Conservation (phyloP, 768 basidiomycete species). For the Hericium coralloides region DNA sequence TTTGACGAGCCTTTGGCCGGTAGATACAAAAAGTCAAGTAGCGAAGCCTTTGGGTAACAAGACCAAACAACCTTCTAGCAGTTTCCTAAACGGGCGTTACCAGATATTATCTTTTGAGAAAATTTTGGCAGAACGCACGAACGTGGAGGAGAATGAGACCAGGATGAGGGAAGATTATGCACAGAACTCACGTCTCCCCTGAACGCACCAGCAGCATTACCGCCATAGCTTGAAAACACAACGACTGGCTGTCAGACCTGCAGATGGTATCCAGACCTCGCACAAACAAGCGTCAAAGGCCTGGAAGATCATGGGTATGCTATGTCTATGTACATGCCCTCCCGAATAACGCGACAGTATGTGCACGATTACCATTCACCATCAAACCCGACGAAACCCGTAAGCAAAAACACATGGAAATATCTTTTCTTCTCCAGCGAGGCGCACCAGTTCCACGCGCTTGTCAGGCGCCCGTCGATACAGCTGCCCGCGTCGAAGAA, state of each 20-base stretch:
- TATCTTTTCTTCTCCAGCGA: constrained; percentile 79
- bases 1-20: background rate
- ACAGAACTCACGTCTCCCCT: too few species aligned
- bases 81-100: background rate
- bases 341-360: background rate
- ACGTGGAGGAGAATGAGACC: background rate
- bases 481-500: constrained; percentile 83
- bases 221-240: too few species aligned
- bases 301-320: background rate
- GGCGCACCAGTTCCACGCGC: constrained; percentile 91
- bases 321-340: background rate
- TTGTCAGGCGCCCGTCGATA: constrained; percentile 80
- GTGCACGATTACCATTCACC: constrained; percentile 58
- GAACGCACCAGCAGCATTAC: too few species aligned
- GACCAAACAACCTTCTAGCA: background rate
- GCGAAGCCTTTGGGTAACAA: background rate
- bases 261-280: background rate
- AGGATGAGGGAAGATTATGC: background rate
- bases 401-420: constrained; percentile 70
- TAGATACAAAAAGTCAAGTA: background rate
- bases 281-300: too few species aligned
- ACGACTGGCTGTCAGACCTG: too few species aligned
- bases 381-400: constrained; percentile 82
- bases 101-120: background rate
- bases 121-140: background rate